These are phyloP conservation scores for Lactarius tabidus DNA, from an alignment of 768 basidiomycete species.

Conservation along the genomic window DNA sequence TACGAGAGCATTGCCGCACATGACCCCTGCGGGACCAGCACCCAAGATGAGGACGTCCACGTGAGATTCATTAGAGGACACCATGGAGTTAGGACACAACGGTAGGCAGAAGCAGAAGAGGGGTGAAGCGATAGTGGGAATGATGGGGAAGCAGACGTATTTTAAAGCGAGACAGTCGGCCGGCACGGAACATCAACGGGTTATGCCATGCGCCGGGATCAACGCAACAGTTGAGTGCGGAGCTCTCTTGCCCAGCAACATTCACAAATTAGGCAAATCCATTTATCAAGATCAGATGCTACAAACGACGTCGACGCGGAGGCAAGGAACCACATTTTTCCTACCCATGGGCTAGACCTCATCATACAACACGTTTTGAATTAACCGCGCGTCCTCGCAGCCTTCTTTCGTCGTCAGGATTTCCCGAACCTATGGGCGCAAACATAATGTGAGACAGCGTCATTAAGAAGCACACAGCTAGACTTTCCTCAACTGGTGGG, in stretches of 20 bases:
- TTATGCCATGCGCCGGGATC: background rate
- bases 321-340: background rate
- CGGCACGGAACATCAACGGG: background rate
- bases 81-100: background rate
- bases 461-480: background rate
- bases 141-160: background rate
- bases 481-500: conserved; percentile 71
- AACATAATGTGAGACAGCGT: background rate
- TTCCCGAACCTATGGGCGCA: conserved; percentile 13
- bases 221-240: background rate
- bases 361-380: conserved; percentile 21
- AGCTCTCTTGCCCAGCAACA: background rate
- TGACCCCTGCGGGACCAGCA: conserved; percentile 59
- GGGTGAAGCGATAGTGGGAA: background rate
- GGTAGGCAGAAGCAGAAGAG: background rate
- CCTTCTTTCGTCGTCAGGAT: conserved; percentile 24
- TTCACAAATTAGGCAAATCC: background rate
- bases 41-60: conserved; percentile 62
- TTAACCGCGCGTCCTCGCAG: conserved; percentile 6
- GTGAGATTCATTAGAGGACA: conserved; percentile 33
- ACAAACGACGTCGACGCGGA: background rate
- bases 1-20: conserved; percentile 63
- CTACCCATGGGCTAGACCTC: conserved; percentile 16
- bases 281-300: background rate
- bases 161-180: background rate